phyloP scores from a whole-genome alignment of 192 early-diverging fungal species.

The Entomortierella chlamydospora region DNA sequence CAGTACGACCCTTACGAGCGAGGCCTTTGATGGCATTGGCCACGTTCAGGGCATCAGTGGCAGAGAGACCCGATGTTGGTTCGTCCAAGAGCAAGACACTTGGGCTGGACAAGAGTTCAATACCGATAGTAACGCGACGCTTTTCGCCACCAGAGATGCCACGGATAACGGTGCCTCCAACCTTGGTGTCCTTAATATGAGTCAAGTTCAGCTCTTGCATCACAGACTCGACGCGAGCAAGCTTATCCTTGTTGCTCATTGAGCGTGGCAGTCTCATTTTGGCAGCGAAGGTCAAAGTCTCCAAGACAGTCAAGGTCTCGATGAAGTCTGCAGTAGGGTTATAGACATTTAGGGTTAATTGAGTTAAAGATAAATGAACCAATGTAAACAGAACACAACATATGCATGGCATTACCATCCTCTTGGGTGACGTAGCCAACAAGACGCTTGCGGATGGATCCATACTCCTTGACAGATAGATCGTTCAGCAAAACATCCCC shows the following conservation, averaged over 20 bases:
- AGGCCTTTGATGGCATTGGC: conserved; percentile 93
- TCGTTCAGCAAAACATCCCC: conserved; percentile 73
- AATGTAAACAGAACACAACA: neutral
- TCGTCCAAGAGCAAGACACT: conserved; percentile 77
- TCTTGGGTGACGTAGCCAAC: conserved; percentile 69
- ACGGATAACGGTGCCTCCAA: conserved; percentile 71
- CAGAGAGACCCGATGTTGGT: conserved; percentile 74
- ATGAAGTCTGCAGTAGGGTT: conserved; percentile 54
- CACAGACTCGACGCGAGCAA: conserved; percentile 62
- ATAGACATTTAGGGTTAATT: too few relatives aligned
- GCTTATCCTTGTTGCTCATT: conserved; percentile 54
- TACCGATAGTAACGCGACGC: conserved; percentile 79
- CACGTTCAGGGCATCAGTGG: conserved; percentile 87
- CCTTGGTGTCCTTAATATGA: conserved; percentile 75
- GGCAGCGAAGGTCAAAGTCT: conserved; percentile 77
- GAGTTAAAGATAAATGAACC: neutral
- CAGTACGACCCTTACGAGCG: conserved; percentile 82
- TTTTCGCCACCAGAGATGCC: conserved; percentile 81
- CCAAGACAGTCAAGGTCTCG: conserved; percentile 74
- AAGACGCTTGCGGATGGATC: conserved; percentile 69
- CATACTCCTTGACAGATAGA: conserved; percentile 57
- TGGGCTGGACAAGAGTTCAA: conserved; percentile 78
- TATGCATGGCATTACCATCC: conserved; percentile 46
- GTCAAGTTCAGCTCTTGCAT: conserved; percentile 70
- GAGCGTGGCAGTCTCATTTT: conserved; percentile 58